Conservation (phyloP, 306 rosid species). For the Mucuna pruriens region DNA sequence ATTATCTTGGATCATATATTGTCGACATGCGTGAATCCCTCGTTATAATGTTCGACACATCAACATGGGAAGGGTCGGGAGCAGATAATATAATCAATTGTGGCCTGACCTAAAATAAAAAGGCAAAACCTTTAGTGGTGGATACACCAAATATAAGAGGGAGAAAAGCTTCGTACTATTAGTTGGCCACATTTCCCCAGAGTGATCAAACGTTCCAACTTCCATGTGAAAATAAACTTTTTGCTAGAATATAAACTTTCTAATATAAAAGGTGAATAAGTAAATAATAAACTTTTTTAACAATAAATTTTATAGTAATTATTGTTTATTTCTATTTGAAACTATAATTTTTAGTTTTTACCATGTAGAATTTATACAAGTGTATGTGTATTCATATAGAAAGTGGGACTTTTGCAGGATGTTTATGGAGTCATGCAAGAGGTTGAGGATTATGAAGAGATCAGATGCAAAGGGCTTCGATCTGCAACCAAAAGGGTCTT, state of each 20-base stretch:
- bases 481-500: slow-evolving; percentile 62
- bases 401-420: slow-evolving; percentile 54
- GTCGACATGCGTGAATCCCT: slow-evolving; percentile 50
- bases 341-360: not conserved
- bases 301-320: too few relatives aligned
- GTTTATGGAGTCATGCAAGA: slow-evolving; percentile 81
- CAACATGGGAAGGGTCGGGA: slow-evolving; percentile 16
- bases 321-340: not conserved
- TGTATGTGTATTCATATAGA: not conserved
- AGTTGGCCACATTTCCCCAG: slow-evolving; percentile 34
- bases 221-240: not conserved
- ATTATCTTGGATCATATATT: slow-evolving; percentile 34
- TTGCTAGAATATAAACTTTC: not conserved
- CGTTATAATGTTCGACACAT: slow-evolving; percentile 43
- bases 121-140: slow-evolving; percentile 23
- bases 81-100: slow-evolving; percentile 7
- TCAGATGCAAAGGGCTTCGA: slow-evolving; percentile 62
- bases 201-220: slow-evolving; percentile 2
- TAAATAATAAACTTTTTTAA: not conserved
- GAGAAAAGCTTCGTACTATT: not conserved
- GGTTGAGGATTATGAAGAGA: slow-evolving; percentile 55
- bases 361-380: not conserved
- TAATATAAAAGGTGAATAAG: not conserved
- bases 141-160: not conserved
- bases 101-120: not conserved